phyloP scores from a whole-genome alignment of 176 grass and related monocot species.

The Alopecurus myosuroides region DNA sequence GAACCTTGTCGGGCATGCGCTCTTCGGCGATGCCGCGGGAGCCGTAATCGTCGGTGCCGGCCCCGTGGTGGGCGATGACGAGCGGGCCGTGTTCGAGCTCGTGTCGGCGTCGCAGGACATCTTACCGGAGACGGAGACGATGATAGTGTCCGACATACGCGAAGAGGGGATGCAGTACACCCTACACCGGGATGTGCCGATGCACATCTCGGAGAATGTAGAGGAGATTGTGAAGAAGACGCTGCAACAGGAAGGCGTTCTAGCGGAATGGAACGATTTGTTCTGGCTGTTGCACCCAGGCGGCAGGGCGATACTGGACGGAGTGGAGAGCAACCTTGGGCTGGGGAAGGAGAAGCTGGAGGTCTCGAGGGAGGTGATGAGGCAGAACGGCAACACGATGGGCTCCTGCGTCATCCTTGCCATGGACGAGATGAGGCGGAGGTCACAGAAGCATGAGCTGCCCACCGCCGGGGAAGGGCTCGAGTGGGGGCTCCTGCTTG shows the following conservation, averaged over 20 bases:
- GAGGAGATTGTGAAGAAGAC: not conserved
- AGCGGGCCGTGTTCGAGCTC: not conserved
- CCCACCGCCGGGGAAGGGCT: constrained; percentile 41
- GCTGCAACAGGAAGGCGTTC: not conserved
- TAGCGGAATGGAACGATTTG: constrained; percentile 40
- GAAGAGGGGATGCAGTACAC: constrained; percentile 8
- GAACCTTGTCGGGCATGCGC: not conserved
- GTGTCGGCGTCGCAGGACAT: not conserved
- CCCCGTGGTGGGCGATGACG: not conserved
- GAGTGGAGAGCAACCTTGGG: constrained; percentile 26
- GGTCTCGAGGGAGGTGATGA: constrained; percentile 39
- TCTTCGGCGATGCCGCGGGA: not conserved
- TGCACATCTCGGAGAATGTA: not conserved
- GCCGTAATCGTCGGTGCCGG: not conserved
- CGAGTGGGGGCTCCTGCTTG: constrained; percentile 46
- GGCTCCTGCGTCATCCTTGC: constrained; percentile 54
- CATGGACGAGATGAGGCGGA: constrained; percentile 50
- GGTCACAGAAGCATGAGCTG: not conserved
- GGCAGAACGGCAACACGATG: constrained; percentile 48
- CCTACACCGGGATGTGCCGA: not conserved
- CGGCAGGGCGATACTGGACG: constrained; percentile 50
- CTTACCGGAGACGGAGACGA: not conserved
- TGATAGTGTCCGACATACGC: not conserved
- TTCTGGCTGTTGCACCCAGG: constrained; percentile 62
- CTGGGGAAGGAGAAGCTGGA: constrained; percentile 34